These are phyloP conservation scores for Penicillium sclerotiorum DNA, from an alignment of 2,329 filamentous ascomycete species.

Conservation along the genomic window DNA sequence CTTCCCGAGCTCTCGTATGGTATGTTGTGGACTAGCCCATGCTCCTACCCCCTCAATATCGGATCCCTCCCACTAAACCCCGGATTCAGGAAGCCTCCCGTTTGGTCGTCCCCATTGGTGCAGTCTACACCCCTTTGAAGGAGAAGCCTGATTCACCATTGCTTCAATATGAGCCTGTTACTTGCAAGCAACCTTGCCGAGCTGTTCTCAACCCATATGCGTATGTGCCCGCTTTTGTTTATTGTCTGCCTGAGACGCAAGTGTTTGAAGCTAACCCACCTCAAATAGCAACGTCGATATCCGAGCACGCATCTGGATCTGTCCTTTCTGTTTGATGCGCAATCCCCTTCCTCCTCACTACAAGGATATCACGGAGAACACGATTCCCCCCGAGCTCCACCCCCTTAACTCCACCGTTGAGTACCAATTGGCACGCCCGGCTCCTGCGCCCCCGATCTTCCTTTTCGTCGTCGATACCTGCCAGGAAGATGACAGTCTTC, in stretches of 20 bases:
- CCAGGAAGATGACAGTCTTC: constrained; percentile 68
- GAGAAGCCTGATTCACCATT: constrained; percentile 86
- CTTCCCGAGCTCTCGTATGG: constrained; percentile 97
- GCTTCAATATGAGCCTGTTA: constrained; percentile 93
- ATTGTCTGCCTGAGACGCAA: constrained; percentile 1
- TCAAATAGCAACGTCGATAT: constrained; percentile 62
- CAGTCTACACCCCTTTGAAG: constrained; percentile 92
- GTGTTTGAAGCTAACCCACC: constrained; percentile 26
- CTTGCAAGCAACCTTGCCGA: constrained; percentile 93
- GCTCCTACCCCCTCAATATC: not conserved
- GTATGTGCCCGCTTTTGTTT: constrained; percentile 61
- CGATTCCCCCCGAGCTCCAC: constrained; percentile 68
- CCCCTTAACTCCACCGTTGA: constrained; percentile 67
- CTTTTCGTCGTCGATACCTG: constrained; percentile 70
- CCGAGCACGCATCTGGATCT: constrained; percentile 69
- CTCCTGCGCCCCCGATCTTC: constrained; percentile 67
- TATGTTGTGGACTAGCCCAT: constrained; percentile 44
- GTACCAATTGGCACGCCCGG: constrained; percentile 64
- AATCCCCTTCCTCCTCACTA: constrained; percentile 68
- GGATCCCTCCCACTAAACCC: constrained; percentile 28
- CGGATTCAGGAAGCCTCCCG: constrained; percentile 79
- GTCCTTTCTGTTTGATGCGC: constrained; percentile 68
- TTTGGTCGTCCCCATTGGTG: constrained; percentile 93
- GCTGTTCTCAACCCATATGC: constrained; percentile 97
- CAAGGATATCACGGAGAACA: constrained; percentile 68